phyloP scores from a whole-genome alignment of 2,329 filamentous ascomycete genomes.

The Thielaviopsis musarum region DNA sequence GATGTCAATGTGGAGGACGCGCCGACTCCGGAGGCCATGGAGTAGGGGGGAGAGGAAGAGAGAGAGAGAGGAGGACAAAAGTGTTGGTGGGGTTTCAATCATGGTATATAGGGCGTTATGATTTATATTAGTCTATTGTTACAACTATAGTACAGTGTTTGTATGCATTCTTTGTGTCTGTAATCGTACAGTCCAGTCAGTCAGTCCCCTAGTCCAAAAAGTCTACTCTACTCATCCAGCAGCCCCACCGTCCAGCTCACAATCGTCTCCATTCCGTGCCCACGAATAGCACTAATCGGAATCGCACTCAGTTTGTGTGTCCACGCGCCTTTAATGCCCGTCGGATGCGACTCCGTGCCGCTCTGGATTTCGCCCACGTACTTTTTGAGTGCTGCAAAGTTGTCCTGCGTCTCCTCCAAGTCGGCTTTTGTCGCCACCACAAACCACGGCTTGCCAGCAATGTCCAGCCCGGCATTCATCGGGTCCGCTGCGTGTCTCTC shows the following conservation, averaged over 20 bases:
- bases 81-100: not conserved
- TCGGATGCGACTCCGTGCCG: conserved; percentile 54
- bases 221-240: conserved; percentile 40
- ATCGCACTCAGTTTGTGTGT: conserved; percentile 49
- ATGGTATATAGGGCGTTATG: conserved; percentile 3
- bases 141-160: not conserved
- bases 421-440: conserved; percentile 91
- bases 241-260: conserved; percentile 56
- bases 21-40: conserved; percentile 20
- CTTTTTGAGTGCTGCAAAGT: conserved; percentile 50
- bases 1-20: conserved; percentile 22
- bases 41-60: not conserved
- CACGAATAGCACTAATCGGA: conserved; percentile 78
- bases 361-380: conserved; percentile 54
- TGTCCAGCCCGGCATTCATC: conserved; percentile 37
- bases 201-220: too few species aligned
- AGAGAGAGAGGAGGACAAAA: not conserved
- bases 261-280: conserved; percentile 63
- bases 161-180: not conserved
- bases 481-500: conserved; percentile 18
- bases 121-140: conserved; percentile 1
- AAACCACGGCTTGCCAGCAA: conserved; percentile 92
- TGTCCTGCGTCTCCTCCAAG: conserved; percentile 57
- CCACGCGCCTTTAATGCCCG: conserved; percentile 42
- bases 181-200: not conserved